Percentiles rank a stretch among this genome's conserved stretches.
phyloP scores from a whole-genome alignment of 345 rosid genomes.

The Conringia planisiliqua region DNA sequence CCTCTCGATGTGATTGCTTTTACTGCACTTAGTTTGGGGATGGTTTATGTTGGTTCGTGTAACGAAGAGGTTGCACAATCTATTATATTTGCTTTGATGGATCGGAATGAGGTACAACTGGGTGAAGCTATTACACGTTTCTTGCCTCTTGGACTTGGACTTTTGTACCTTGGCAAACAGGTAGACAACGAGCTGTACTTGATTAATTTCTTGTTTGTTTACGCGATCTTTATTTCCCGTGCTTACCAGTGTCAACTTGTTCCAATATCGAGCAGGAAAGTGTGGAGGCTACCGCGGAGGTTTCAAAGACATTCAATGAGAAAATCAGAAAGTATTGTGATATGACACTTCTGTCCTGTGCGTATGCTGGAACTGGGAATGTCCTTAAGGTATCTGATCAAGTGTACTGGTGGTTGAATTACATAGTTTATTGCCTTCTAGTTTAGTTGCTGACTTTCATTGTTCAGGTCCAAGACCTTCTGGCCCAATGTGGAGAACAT shows the following conservation, averaged over 20 bases:
- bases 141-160: slow-evolving; percentile 93
- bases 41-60: slow-evolving; percentile 90
- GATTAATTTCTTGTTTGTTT: slow-evolving; percentile 12
- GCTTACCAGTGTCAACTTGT: slow-evolving; percentile 19
- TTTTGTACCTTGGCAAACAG: slow-evolving; percentile 96
- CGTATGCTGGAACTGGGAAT: slow-evolving; percentile 96
- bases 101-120: slow-evolving; percentile 76
- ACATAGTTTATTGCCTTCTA: slow-evolving; percentile 9
- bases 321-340: slow-evolving; percentile 91
- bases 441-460: slow-evolving; percentile 24
- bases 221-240: background rate
- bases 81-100: slow-evolving; percentile 82
- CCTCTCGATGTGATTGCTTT: slow-evolving; percentile 89
- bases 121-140: slow-evolving; percentile 79
- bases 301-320: slow-evolving; percentile 88
- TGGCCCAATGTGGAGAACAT: slow-evolving; percentile 85
- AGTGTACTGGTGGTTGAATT: slow-evolving; percentile 11
- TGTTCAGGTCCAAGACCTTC: slow-evolving; percentile 81
- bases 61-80: slow-evolving; percentile 95
- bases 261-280: slow-evolving; percentile 51
- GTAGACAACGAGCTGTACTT: slow-evolving; percentile 33
- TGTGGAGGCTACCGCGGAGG: slow-evolving; percentile 95
- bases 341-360: slow-evolving; percentile 91
- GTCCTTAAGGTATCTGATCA: slow-evolving; percentile 74
- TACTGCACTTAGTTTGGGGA: slow-evolving; percentile 84